Conservation (phyloP, 169 alveolate species). For the Theileria parva region DNA sequence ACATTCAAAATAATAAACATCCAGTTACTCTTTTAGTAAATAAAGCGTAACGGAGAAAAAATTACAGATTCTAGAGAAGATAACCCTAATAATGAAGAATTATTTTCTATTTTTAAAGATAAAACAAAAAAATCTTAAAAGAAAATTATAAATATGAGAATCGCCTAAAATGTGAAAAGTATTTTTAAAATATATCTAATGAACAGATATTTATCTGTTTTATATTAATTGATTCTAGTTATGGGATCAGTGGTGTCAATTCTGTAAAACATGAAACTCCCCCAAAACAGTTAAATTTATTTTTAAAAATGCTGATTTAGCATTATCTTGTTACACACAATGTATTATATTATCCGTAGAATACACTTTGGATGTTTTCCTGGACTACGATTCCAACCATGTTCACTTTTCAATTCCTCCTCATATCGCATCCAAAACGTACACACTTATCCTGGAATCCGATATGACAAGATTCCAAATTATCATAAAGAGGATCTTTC, state of each 20-base stretch:
- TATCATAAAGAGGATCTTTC: slow-evolving; percentile 24
- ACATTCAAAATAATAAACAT: background rate
- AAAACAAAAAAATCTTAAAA: too few relatives aligned
- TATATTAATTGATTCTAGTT: background rate
- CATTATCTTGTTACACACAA: background rate
- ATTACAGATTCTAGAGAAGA: background rate
- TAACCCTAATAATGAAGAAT: background rate
- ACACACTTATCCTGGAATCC: slow-evolving; percentile 44
- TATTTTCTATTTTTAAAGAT: too few relatives aligned
- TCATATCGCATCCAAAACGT: background rate
- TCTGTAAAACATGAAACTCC: background rate
- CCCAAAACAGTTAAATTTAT: background rate
- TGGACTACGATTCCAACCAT: background rate
- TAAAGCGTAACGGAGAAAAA: background rate
- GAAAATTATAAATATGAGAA: background rate
- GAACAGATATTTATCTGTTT: background rate
- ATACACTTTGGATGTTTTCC: background rate
- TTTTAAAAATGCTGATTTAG: background rate
- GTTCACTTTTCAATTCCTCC: background rate
- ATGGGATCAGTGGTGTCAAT: slow-evolving; percentile 21
- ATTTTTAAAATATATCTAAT: too few relatives aligned
- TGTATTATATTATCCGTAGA: background rate
- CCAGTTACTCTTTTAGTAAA: background rate
- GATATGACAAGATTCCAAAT: slow-evolving; percentile 52
- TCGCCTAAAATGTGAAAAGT: background rate